Evolutionary conservation across 2,329 filamentous ascomycete species (phyloP).

Genomic region (Cryphonectria radicalis): DNA sequence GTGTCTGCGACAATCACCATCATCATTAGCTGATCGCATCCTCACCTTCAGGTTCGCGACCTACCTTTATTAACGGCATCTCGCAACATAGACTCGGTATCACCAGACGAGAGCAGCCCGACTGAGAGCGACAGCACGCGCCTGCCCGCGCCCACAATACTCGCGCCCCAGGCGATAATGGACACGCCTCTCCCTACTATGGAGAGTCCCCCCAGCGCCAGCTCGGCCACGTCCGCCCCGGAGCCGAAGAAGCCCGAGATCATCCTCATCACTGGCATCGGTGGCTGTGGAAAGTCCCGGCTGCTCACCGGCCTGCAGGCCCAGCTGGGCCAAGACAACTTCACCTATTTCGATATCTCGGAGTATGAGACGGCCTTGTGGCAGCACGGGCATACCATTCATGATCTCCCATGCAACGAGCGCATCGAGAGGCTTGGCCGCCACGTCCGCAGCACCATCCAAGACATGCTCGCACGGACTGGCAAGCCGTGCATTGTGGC

Average conservation of each 20-base stretch:
- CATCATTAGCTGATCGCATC: not conserved
- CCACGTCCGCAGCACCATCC: not conserved
- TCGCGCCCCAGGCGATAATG: not conserved
- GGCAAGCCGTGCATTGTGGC: not conserved
- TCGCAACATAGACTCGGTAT: not conserved
- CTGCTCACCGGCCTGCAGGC: not conserved
- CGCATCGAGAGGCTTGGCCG: not conserved
- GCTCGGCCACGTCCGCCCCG: not conserved
- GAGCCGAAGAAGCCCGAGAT: not conserved
- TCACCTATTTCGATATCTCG: not conserved
- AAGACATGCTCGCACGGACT: not conserved
- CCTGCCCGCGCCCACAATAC: not conserved
- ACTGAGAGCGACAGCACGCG: not conserved
- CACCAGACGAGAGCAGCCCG: not conserved
- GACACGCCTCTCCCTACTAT: not conserved
- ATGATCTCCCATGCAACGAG: not conserved
- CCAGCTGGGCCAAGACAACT: not conserved
- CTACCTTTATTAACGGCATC: not conserved
- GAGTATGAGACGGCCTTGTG: not conserved
- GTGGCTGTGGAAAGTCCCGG: not conserved
- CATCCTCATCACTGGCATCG: not conserved
- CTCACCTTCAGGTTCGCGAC: not conserved
- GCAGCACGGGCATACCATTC: not conserved
- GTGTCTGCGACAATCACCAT: not conserved
- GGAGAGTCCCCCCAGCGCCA: not conserved